Evolutionary conservation across 352 stramenopile species (phyloP).

Genomic region (Phytophthora citricola): DNA sequence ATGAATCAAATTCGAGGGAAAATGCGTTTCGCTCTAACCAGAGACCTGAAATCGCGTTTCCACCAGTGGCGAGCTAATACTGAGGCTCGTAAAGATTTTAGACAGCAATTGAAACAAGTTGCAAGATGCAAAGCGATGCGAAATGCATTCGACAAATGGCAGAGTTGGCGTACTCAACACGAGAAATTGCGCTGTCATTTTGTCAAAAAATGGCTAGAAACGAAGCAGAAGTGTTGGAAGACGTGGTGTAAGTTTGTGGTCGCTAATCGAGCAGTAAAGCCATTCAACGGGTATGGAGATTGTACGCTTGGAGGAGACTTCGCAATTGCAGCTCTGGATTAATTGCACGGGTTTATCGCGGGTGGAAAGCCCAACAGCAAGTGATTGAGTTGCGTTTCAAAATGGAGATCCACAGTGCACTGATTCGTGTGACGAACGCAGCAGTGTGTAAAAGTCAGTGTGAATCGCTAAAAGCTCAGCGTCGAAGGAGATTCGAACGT

Average conservation of each 20-base stretch:
- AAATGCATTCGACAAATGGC: slow-evolving; percentile 19
- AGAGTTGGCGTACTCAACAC: slow-evolving; percentile 16
- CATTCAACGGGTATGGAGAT: slow-evolving; percentile 18
- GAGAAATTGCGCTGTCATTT: slow-evolving; percentile 24
- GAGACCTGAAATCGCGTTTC: slow-evolving; percentile 14
- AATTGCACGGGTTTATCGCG: slow-evolving; percentile 18
- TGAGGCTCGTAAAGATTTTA: slow-evolving; percentile 4
- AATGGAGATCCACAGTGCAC: slow-evolving; percentile 16
- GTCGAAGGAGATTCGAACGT: slow-evolving; percentile 5
- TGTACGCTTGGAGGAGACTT: slow-evolving; percentile 6
- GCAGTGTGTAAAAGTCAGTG: slow-evolving; percentile 6
- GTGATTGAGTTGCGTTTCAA: slow-evolving; percentile 5
- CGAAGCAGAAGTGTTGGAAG: slow-evolving; percentile 10
- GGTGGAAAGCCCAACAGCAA: slow-evolving; percentile 6
- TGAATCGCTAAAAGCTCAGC: background rate
- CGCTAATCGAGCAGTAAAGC: slow-evolving; percentile 5
- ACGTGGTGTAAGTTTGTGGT: slow-evolving; percentile 10
- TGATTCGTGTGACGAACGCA: slow-evolving; percentile 11
- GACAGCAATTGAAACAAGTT: slow-evolving; percentile 17
- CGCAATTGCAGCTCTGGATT: background rate
- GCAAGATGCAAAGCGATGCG: slow-evolving; percentile 16
- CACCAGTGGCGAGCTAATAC: slow-evolving; percentile 17
- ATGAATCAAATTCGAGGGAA: slow-evolving; percentile 16
- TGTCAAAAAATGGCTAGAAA: slow-evolving; percentile 6
- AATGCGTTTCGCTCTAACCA: slow-evolving; percentile 15